Conservation (phyloP, 805 yeast genomes). For the Starmerella geochares region DNA sequence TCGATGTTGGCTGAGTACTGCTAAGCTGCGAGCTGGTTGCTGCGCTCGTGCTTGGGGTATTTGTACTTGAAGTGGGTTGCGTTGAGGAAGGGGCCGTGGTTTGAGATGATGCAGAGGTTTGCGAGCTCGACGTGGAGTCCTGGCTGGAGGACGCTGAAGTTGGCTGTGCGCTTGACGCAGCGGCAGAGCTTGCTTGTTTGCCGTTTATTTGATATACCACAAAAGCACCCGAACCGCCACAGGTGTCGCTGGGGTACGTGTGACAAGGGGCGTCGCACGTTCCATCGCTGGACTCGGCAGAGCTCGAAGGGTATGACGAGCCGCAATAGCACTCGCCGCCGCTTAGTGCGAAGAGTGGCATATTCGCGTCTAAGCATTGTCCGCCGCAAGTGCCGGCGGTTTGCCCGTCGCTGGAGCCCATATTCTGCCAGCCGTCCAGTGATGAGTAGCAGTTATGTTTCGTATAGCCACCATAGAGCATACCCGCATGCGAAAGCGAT, state of each 20-base stretch:
- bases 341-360: conserved; percentile 41
- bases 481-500: conserved; percentile 2
- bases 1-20: conserved; percentile 20
- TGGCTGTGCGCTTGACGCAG: conserved; percentile 26
- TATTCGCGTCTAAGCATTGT: conserved; percentile 39
- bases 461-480: conserved; percentile 11
- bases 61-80: neutral
- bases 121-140: conserved; percentile 16
- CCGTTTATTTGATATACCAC: conserved; percentile 27
- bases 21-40: neutral
- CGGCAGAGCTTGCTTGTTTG: conserved; percentile 22
- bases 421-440: conserved; percentile 33
- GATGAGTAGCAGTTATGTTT: conserved; percentile 36
- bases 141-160: conserved; percentile 24
- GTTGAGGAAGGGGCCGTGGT: neutral
- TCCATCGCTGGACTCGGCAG: conserved; percentile 25
- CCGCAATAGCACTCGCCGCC: conserved; percentile 62
- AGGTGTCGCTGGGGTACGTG: conserved; percentile 52
- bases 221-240: conserved; percentile 51
- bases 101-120: neutral
- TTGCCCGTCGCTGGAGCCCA: conserved; percentile 47
- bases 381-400: conserved; percentile 26
- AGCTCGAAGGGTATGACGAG: conserved; percentile 35
- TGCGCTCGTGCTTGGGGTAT: neutral
- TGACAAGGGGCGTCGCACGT: conserved; percentile 42